These are phyloP conservation scores for Eruca vesicaria DNA, from an alignment of 441 rosid species.

Conservation along the genomic window DNA sequence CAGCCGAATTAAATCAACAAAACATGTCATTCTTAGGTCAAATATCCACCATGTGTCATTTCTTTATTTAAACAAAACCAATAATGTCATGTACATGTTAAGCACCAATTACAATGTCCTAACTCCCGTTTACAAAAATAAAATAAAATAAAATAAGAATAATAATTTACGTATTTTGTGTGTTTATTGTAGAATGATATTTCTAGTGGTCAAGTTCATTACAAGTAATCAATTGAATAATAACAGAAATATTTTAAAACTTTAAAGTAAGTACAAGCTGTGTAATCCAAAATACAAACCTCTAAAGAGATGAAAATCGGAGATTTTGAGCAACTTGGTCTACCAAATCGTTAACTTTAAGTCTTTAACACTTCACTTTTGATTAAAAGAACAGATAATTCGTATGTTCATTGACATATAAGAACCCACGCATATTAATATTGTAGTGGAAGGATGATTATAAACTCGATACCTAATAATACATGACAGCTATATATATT, in stretches of 20 bases:
- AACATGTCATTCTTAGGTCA: conserved; percentile 28
- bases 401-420: conserved; percentile 35
- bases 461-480: conserved; percentile 22
- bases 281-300: conserved; percentile 39
- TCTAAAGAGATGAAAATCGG: conserved; percentile 13
- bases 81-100: conserved; percentile 8
- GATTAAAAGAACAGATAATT: conserved; percentile 9
- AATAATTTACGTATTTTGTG: background rate
- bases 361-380: conserved; percentile 27
- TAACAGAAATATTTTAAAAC: background rate
- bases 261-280: conserved; percentile 13
- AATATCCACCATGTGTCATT: conserved; percentile 19
- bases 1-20: conserved; percentile 2
- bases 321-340: conserved; percentile 24
- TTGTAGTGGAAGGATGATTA: conserved; percentile 20
- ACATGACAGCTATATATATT: conserved; percentile 22
- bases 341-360: conserved; percentile 34
- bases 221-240: conserved; percentile 4
- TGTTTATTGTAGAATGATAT: conserved; percentile 23
- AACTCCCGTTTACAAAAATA: conserved; percentile 4
- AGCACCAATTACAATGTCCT: conserved; percentile 21
- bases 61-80: background rate
- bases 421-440: conserved; percentile 10
- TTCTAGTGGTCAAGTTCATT: conserved; percentile 29
- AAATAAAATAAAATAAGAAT: background rate